Evolutionary conservation across 1,284 basidiomycete species (phyloP).

Genomic region (Retiboletus flavoniger): DNA sequence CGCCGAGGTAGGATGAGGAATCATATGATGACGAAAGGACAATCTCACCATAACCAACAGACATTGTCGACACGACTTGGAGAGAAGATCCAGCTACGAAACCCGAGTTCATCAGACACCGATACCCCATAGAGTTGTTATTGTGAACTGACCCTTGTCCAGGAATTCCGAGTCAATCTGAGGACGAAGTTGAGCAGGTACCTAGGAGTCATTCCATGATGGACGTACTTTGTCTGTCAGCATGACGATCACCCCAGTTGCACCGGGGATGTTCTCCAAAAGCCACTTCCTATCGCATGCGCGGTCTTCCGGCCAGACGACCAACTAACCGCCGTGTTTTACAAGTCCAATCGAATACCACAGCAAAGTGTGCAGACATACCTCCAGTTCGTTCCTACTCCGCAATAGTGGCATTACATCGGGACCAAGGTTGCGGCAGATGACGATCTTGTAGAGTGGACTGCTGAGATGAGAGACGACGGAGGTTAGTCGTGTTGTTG

Average conservation of each 20-base stretch:
- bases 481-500: constrained; percentile 36
- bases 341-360: not conserved
- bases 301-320: constrained; percentile 70
- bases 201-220: not conserved
- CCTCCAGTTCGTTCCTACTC: constrained; percentile 54
- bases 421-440: constrained; percentile 67
- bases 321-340: constrained; percentile 42
- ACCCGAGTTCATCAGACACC: not conserved
- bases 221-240: constrained; percentile 64
- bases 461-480: constrained; percentile 36
- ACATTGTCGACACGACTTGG: constrained; percentile 85
- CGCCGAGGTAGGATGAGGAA: not conserved
- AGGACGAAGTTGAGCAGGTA: not conserved
- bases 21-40: not conserved
- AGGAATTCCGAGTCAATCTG: constrained; percentile 76
- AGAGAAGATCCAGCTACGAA: constrained; percentile 66
- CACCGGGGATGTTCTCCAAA: constrained; percentile 67
- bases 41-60: constrained; percentile 77
- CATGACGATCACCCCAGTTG: constrained; percentile 66
- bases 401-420: constrained; percentile 67
- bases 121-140: not conserved
- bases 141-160: constrained; percentile 50
- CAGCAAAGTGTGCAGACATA: constrained; percentile 26
- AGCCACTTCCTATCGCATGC: constrained; percentile 75
- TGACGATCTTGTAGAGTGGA: constrained; percentile 54